These are phyloP conservation scores for Leptomonas seymouri DNA, from an alignment of 208 protist species.

Conservation along the genomic window DNA sequence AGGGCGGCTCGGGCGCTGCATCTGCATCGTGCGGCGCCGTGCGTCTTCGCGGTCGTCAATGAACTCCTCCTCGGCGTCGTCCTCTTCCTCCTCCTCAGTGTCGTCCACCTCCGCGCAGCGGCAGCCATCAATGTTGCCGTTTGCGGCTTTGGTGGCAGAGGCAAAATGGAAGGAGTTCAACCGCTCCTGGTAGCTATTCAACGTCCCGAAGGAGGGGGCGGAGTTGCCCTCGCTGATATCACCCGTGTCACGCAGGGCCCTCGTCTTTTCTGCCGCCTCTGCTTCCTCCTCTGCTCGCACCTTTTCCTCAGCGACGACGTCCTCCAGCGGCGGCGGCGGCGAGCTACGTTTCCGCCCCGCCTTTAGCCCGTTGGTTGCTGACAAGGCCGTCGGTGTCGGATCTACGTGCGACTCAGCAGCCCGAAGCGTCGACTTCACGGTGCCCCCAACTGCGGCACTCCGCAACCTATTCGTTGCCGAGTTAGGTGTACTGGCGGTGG, in stretches of 20 bases:
- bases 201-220: background rate
- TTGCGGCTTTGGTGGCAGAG: background rate
- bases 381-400: too few species aligned
- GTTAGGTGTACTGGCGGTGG: background rate
- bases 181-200: constrained; percentile 18
- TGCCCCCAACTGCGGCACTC: background rate
- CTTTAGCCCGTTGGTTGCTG: background rate
- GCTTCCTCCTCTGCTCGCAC: constrained; percentile 1
- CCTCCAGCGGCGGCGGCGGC: constrained; percentile 14
- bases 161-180: constrained; percentile 48
- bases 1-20: constrained; percentile 50
- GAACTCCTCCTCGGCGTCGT: constrained; percentile 25
- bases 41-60: constrained; percentile 57
- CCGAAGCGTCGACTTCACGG: background rate
- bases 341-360: constrained; percentile 9
- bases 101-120: too few species aligned
- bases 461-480: constrained; percentile 5
- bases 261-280: background rate
- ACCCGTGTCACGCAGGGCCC: background rate
- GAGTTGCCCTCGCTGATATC: background rate
- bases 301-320: constrained; percentile 3
- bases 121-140: background rate
- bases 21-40: constrained; percentile 42
- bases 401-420: background rate
- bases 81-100: constrained; percentile 1